Evolutionary conservation across 2,329 filamentous ascomycete species (phyloP), one percentile per base, ranked within the genome.

Genomic region (Hirsutella rhossiliensis): DNA sequence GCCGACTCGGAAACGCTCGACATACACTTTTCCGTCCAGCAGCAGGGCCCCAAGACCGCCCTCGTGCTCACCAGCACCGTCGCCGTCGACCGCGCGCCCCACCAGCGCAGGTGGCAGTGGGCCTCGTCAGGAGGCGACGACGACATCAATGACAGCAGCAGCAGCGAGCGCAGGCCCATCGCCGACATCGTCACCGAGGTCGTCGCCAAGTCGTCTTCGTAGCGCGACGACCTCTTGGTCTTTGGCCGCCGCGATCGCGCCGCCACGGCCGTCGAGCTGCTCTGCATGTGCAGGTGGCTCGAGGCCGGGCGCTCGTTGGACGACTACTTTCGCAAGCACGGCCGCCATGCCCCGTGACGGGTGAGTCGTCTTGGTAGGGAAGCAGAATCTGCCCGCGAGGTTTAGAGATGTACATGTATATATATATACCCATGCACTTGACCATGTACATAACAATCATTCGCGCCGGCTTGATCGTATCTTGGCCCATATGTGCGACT

Each of bases 21-120:
- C n/a, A 43, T 68, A 5, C 54, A 48, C 13, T 64, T 69, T 39
- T 43, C 54, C 18, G 43, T 67, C 36, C 47, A 50, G 19, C 53
- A 54, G 17, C 41, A 47, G 18, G 49, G 42, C 30, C 46, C 52
- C 29, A 45, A 51, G 4, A 45, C 52, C 1, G 42, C 48, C 9
- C 47, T 64, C 12, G 46, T 52, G 5, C 43, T 61, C 15, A 50
- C 43, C 17, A 53, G 50, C 23, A 52, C 48, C 6, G 49, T 51
- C 29, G 32, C 47, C 11, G 39, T 47, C n/a, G 45, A 52, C 6
- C 46, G 48, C 2, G 49, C 52, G 15, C 42, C 45, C 3, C 38
- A 38, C 3, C 45, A 45, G 18, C 52, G 47, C 38, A 51, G 49
- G 11, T 64, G 62, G 62, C 50, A 45, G 6, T 66, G 62, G 63